Percentiles rank a stretch among this genome's conserved stretches.
phyloP scores from a whole-genome alignment of 116 monocot genomes.

The Thalassia testudinum region DNA sequence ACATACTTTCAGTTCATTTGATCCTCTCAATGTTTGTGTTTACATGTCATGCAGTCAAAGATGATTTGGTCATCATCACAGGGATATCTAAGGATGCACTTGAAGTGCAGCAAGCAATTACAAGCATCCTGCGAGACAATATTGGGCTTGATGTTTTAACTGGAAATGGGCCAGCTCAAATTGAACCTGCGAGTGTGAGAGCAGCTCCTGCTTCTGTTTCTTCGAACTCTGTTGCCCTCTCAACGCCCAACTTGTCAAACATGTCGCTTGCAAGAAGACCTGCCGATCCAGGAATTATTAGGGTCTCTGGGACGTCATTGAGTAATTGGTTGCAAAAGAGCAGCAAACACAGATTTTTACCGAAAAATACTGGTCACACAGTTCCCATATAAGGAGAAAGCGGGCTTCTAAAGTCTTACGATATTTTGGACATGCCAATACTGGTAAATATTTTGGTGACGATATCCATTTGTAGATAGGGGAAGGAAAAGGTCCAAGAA shows the following conservation, averaged over 20 bases:
- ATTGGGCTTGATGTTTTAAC: slow-evolving; percentile 38
- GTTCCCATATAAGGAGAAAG: too few species aligned
- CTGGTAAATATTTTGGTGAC: too few species aligned
- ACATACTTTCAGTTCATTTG: background rate
- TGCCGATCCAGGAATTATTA: slow-evolving; percentile 8
- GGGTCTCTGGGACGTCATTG: slow-evolving; percentile 4
- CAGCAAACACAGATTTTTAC: background rate
- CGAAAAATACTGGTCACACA: too few species aligned
- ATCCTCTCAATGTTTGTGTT: background rate
- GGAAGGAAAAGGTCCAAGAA: too few species aligned
- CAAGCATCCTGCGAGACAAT: slow-evolving; percentile 38
- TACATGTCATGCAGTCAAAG: slow-evolving; percentile 32
- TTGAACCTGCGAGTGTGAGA: background rate
- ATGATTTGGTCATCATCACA: slow-evolving; percentile 52
- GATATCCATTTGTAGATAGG: too few species aligned
- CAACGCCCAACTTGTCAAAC: background rate
- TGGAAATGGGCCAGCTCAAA: slow-evolving; percentile 15
- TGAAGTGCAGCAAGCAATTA: slow-evolving; percentile 47
- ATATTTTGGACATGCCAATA: too few species aligned
- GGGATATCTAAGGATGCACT: slow-evolving; percentile 3
- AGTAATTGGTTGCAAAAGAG: slow-evolving; percentile 11
- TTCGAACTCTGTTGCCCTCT: too few species aligned
- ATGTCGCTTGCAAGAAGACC: slow-evolving; percentile 6
- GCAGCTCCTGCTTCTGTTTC: background rate
- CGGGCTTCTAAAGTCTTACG: too few species aligned